phyloP scores from a whole-genome alignment of 768 basidiomycete genomes.

The Mycena amicta region DNA sequence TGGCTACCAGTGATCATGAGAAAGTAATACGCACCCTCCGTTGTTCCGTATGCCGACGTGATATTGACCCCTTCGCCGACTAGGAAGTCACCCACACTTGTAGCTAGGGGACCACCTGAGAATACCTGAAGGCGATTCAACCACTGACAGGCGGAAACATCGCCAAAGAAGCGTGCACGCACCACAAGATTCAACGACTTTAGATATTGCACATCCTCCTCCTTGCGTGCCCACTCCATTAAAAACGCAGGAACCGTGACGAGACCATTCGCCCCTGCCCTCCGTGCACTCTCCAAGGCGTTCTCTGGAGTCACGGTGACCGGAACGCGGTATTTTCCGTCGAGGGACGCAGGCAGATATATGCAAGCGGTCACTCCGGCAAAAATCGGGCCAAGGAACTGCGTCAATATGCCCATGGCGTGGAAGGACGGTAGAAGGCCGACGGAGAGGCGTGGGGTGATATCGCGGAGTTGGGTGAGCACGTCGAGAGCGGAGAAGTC shows the following conservation, averaged over 20 bases:
- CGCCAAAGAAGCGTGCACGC: no score
- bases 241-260: conserved; percentile 41
- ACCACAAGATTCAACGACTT: conserved; percentile 27
- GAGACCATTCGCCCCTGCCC: conserved; percentile 30
- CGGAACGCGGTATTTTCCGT: conserved; percentile 32
- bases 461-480: background rate
- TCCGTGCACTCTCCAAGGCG: conserved; percentile 35
- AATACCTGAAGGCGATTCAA: no score
- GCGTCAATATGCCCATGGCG: conserved; percentile 32
- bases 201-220: conserved; percentile 29
- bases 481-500: background rate
- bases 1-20: background rate
- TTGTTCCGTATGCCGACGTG: conserved; percentile 36
- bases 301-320: conserved; percentile 38
- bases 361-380: conserved; percentile 26
- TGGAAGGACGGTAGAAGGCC: conserved; percentile 42
- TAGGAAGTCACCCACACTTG: conserved; percentile 37
- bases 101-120: conserved; percentile 38
- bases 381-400: conserved; percentile 34
- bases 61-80: conserved; percentile 35
- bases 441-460: conserved; percentile 2
- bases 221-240: conserved; percentile 37
- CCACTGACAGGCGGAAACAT: no score
- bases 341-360: conserved; percentile 37
- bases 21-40: no score